Evolutionary conservation across 2,329 filamentous ascomycete genomes (phyloP).

Genomic region (Leptographium radiaticola): DNA sequence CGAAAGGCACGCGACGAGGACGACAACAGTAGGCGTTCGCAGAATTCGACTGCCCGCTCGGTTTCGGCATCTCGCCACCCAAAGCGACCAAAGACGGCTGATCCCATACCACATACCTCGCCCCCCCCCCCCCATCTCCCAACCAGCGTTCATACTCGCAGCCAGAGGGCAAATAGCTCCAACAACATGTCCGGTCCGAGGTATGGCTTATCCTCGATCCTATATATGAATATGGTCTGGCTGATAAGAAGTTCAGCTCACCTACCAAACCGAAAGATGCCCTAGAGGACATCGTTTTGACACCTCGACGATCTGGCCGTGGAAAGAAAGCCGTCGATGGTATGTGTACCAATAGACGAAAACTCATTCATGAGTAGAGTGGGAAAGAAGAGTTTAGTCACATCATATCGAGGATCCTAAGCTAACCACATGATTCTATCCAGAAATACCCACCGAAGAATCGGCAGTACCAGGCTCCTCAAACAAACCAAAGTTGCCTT

Average conservation of each 20-base stretch:
- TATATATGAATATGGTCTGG: background rate
- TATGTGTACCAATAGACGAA: background rate
- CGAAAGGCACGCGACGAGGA: constrained; percentile 49
- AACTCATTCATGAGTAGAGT: background rate
- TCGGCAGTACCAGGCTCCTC: background rate
- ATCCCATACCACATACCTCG: constrained; percentile 23
- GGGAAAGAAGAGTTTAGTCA: background rate
- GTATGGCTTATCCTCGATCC: constrained; percentile 27
- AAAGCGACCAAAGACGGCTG: constrained; percentile 53
- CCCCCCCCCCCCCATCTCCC: constrained; percentile 20
- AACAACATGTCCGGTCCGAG: constrained; percentile 61
- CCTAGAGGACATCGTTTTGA: constrained; percentile 43
- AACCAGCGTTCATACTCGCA: constrained; percentile 24
- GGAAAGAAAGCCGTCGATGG: constrained; percentile 49
- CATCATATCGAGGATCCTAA: background rate
- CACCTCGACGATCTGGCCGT: constrained; percentile 58
- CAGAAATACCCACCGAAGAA: background rate
- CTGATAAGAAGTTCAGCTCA: constrained; percentile 9
- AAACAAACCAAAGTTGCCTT: background rate
- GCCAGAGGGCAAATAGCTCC: constrained; percentile 46
- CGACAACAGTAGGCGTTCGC: constrained; percentile 34
- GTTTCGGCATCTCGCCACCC: constrained; percentile 40
- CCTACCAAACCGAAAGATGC: constrained; percentile 49
- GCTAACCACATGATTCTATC: background rate
- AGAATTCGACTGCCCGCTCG: constrained; percentile 12